Conservation (phyloP, 2,329 filamentous ascomycete species). For the Pyrenophora seminiperda region DNA sequence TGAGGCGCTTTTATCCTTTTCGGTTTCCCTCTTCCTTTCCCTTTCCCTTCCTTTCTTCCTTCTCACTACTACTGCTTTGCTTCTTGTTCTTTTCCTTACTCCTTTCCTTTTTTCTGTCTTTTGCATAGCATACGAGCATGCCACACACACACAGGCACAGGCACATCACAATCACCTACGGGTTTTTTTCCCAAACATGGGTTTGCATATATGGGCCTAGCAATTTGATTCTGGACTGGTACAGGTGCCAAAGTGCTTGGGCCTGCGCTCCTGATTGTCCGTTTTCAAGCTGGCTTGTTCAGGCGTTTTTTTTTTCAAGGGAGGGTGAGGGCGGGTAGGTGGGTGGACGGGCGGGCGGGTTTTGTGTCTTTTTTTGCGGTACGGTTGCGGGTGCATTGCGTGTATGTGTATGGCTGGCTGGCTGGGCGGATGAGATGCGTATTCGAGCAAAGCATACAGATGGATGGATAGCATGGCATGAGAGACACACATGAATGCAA, state of each 20-base stretch:
- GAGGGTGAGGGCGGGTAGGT: no score
- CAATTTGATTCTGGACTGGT: conserved; percentile 25
- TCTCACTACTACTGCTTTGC: no score
- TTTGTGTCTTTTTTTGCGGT: no score
- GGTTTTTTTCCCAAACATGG: conserved; percentile 9
- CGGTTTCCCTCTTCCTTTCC: conserved; percentile 21
- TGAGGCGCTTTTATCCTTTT: conserved; percentile 28
- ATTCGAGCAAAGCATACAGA: no score
- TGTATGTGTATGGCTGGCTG: no score
- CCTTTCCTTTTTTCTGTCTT: conserved; percentile 23
- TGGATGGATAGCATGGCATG: no score
- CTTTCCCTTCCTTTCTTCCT: conserved; percentile 2
- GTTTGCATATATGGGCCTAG: conserved; percentile 39
- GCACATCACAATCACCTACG: no score
- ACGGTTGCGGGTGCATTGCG: no score
- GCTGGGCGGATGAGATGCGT: no score
- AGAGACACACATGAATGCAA: no score
- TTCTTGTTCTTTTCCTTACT: conserved; percentile 20
- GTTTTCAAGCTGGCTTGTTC: conserved; percentile 34
- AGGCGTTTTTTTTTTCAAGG: conserved; percentile 12
- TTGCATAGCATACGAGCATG: conserved; percentile 43
- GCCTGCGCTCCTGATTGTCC: conserved; percentile 35
- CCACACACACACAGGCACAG: conserved; percentile 20
- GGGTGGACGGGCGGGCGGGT: no score
- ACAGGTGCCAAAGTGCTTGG: conserved; percentile 48